Evolutionary conservation across 2,329 filamentous ascomycete species (phyloP).

Genomic region (Fusarium ramigenum): DNA sequence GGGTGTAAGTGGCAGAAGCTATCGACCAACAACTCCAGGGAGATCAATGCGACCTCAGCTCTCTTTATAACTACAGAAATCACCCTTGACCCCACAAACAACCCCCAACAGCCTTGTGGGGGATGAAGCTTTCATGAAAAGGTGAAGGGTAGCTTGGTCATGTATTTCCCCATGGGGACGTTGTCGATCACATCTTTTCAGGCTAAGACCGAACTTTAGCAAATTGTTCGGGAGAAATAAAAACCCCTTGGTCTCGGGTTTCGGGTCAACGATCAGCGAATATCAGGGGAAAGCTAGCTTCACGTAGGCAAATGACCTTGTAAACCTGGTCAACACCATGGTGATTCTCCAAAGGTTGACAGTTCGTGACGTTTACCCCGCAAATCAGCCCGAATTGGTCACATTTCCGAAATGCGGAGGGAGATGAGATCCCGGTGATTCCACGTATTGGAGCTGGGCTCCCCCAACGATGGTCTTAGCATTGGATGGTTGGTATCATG

Average conservation of each 20-base stretch:
- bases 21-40: not conserved
- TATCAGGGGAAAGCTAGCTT: constrained; percentile 16
- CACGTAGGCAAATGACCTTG: constrained; percentile 11
- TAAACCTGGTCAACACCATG: constrained; percentile 6
- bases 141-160: constrained; percentile 20
- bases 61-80: constrained; percentile 16
- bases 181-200: constrained; percentile 32
- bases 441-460: constrained; percentile 33
- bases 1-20: not conserved
- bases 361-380: constrained; percentile 12
- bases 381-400: constrained; percentile 21
- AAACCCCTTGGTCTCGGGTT: constrained; percentile 16
- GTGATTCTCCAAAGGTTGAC: not conserved
- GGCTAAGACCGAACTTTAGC: constrained; percentile 25
- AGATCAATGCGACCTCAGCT: constrained; percentile 7
- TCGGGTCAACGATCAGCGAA: constrained; percentile 37
- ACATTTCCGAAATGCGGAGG: constrained; percentile 28
- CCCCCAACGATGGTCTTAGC: constrained; percentile 2
- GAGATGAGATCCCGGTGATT: constrained; percentile 11
- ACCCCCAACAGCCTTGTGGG: constrained; percentile 39
- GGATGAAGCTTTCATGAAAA: constrained; percentile 30
- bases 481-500: not conserved
- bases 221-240: constrained; percentile 15
- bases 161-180: constrained; percentile 40
- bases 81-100: constrained; percentile 27